These are phyloP conservation scores for Cochlearia excelsa DNA, from an alignment of 345 rosid genomes.

Conservation along the genomic window DNA sequence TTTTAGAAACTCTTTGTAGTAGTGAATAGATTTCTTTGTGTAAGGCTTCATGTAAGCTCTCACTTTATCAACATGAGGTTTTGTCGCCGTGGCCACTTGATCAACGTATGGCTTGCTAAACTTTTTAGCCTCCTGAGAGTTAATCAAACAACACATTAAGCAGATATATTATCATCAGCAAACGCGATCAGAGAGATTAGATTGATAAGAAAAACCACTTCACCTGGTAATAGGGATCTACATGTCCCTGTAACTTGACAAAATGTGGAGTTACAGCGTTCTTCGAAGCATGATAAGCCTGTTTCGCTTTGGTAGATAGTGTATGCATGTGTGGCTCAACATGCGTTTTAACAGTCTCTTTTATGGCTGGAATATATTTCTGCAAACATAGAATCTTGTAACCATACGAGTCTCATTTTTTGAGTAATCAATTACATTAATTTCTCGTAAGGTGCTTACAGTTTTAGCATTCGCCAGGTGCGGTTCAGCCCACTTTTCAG, in stretches of 20 bases:
- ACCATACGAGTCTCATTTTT: slow-evolving; percentile 9
- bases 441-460: slow-evolving; percentile 41
- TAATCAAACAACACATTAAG: not conserved
- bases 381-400: slow-evolving; percentile 29
- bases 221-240: slow-evolving; percentile 37
- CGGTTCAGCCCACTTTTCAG: slow-evolving; percentile 82
- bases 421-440: not conserved
- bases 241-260: slow-evolving; percentile 42
- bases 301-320: slow-evolving; percentile 51
- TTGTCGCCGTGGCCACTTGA: slow-evolving; percentile 69
- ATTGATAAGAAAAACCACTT: not conserved
- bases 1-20: slow-evolving; percentile 69
- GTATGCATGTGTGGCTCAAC: slow-evolving; percentile 69
- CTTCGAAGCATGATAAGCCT: slow-evolving; percentile 50
- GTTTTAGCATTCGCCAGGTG: slow-evolving; percentile 62
- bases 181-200: not conserved
- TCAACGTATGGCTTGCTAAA: slow-evolving; percentile 82
- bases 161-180: not conserved
- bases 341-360: slow-evolving; percentile 48
- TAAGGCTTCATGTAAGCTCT: slow-evolving; percentile 69
- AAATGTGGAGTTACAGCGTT: slow-evolving; percentile 58
- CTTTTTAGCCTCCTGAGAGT: slow-evolving; percentile 69
- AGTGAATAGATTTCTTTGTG: slow-evolving; percentile 53
- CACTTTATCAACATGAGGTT: slow-evolving; percentile 82
- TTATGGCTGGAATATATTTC: slow-evolving; percentile 75